Percentiles rank a stretch among this genome's conserved stretches.
phyloP scores from a whole-genome alignment of 75 land plant species.

The Selaginella tamariscina region DNA sequence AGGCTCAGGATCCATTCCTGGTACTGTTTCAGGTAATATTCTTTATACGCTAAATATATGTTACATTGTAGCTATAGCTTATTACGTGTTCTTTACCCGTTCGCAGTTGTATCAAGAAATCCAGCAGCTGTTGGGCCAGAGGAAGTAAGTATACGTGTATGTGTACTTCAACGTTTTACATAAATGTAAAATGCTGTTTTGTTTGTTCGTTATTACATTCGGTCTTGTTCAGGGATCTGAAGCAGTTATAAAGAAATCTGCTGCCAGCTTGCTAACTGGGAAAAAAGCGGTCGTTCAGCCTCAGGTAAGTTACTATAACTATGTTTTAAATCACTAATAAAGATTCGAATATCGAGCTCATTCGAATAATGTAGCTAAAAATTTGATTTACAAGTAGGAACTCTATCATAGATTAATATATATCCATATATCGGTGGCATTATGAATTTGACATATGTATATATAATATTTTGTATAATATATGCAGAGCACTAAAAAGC shows the following conservation, averaged over 20 bases:
- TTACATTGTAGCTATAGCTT: background rate
- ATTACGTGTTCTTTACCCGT: background rate
- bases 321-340: no score
- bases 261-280: constrained; percentile 93
- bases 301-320: constrained; percentile 38
- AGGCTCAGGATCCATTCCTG: constrained; percentile 12
- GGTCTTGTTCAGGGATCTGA: constrained; percentile 31
- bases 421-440: no score
- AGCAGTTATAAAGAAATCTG: constrained; percentile 52
- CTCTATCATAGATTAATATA: no score
- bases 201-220: background rate
- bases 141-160: background rate
- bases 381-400: no score
- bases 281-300: constrained; percentile 49
- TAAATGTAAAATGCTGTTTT: no score
- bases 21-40: constrained; percentile 1
- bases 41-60: no score
- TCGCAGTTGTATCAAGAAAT: background rate
- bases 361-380: no score
- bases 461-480: background rate
- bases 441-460: no score
- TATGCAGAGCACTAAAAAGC: background rate
- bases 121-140: no score
- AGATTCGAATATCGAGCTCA: no score
- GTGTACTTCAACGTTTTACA: background rate